Conservation (phyloP, 1,284 basidiomycete genomes). For the Leccinum pachyderme region DNA sequence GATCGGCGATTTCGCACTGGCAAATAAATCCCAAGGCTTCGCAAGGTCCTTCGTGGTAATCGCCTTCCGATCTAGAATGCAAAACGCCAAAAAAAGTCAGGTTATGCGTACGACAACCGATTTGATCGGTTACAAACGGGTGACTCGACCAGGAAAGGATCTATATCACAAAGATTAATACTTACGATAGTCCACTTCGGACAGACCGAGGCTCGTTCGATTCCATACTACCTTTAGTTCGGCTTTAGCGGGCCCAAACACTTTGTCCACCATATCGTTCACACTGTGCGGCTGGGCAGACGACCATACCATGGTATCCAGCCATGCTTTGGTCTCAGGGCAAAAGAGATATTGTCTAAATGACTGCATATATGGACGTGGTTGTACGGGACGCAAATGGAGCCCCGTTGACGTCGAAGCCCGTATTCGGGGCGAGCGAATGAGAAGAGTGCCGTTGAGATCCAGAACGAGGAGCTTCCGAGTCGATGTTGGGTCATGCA, state of each 20-base stretch:
- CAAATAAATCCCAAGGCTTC: constrained; percentile 58
- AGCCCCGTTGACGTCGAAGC: constrained; percentile 25
- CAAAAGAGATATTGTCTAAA: constrained; percentile 68
- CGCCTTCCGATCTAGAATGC: constrained; percentile 54
- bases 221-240: constrained; percentile 72
- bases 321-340: constrained; percentile 51
- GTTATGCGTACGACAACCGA: background rate
- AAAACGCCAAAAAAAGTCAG: constrained; percentile 5
- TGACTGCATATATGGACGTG: constrained; percentile 67
- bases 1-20: constrained; percentile 10
- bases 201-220: constrained; percentile 71
- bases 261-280: constrained; percentile 61
- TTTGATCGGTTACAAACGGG: background rate
- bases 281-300: constrained; percentile 83
- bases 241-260: constrained; percentile 46
- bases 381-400: constrained; percentile 36
- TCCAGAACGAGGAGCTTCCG: constrained; percentile 80
- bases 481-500: constrained; percentile 35
- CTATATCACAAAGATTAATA: constrained; percentile 2
- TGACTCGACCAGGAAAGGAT: background rate
- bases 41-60: constrained; percentile 75
- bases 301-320: constrained; percentile 87
- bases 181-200: constrained; percentile 59
- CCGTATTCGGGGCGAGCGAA: constrained; percentile 44
- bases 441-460: constrained; percentile 80